Evolutionary conservation across 208 protist genomes (phyloP), one percentile per base, ranked within the genome.

Genomic region (Trypanosoma lewisi): DNA sequence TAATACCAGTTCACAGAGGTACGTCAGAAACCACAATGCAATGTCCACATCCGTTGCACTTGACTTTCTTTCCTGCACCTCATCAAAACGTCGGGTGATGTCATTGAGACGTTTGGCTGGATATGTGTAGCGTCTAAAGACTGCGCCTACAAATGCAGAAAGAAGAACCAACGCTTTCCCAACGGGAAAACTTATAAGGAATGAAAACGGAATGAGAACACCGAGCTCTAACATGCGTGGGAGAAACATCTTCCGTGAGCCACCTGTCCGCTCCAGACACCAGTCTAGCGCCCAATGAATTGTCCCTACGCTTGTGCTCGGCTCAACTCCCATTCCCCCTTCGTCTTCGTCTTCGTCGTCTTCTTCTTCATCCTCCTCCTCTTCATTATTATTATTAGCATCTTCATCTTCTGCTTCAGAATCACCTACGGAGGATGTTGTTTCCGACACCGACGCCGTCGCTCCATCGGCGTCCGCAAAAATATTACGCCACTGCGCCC

Each of bases 1-100:
- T 34, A 85, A 65, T 34, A 80, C 54, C 47, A 79, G 66, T 30
- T 88, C 82, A 44, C 69, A 31, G 17, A 87, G 34, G 65, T 85
- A 88, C 2, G 80, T 82, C 39, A 42, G 33, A 59, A 82, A 93
- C 70, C 78, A 83, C 1, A 77, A 64, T 0, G 19, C 45, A 62
- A 78, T 77, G 34, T 74, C 73, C 17, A 66, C 48, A 16, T 59
- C 51, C 19, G 80, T 74, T 11, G 80, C 73, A 53, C 77, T 51
- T 48, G 30, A 34, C 39, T 80, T 70, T 1, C 72, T 67, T 12
- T 70, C 79, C 19, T 67, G 61, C 17, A 80, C 78, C 63, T 93
- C 86, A 5, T 75, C 56, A 55, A 78, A 83, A 16, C 86, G 82
- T 16, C 67, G 69, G 48, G 49, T 67, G 14, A 52, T 34, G 30